These are phyloP conservation scores for Barnettozyma pratensis DNA, from an alignment of 805 yeast genomes.

Conservation along the genomic window DNA sequence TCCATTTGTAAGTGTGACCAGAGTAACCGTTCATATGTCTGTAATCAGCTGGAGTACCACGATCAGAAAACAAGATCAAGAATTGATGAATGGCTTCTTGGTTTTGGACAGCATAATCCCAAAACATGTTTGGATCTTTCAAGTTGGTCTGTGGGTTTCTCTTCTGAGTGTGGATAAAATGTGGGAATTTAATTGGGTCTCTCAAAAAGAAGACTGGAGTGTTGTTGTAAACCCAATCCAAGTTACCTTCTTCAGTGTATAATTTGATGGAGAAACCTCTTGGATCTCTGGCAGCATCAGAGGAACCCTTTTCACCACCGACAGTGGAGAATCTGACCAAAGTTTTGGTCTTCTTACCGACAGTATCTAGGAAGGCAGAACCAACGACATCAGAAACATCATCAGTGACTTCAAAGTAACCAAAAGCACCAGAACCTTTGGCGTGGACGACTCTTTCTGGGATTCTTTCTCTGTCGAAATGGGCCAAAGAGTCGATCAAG, in stretches of 20 bases:
- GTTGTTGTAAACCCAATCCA: slow-evolving; percentile 82
- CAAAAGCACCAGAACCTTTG: slow-evolving; percentile 89
- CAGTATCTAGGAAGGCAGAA: slow-evolving; percentile 62
- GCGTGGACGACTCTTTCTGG: slow-evolving; percentile 95
- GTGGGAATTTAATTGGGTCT: slow-evolving; percentile 83
- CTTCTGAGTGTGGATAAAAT: slow-evolving; percentile 85
- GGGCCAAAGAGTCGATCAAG: slow-evolving; percentile 76
- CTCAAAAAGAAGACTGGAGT: slow-evolving; percentile 82
- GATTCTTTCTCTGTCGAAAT: slow-evolving; percentile 84
- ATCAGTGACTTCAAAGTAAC: slow-evolving; percentile 81
- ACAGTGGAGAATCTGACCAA: slow-evolving; percentile 79
- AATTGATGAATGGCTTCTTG: slow-evolving; percentile 76
- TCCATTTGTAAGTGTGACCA: slow-evolving; percentile 81
- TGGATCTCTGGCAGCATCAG: slow-evolving; percentile 84
- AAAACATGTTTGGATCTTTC: slow-evolving; percentile 72
- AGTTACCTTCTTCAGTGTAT: slow-evolving; percentile 79
- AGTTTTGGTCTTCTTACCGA: slow-evolving; percentile 77
- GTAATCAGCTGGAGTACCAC: slow-evolving; percentile 75
- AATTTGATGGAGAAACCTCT: slow-evolving; percentile 79
- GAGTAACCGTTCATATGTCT: slow-evolving; percentile 83
- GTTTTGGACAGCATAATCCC: slow-evolving; percentile 71
- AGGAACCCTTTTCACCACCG: slow-evolving; percentile 79
- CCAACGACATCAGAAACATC: slow-evolving; percentile 70
- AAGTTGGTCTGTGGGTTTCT: slow-evolving; percentile 77
- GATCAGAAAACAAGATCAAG: slow-evolving; percentile 65